phyloP scores from a whole-genome alignment of 306 rosid genomes.

The Cicer arietinum region DNA sequence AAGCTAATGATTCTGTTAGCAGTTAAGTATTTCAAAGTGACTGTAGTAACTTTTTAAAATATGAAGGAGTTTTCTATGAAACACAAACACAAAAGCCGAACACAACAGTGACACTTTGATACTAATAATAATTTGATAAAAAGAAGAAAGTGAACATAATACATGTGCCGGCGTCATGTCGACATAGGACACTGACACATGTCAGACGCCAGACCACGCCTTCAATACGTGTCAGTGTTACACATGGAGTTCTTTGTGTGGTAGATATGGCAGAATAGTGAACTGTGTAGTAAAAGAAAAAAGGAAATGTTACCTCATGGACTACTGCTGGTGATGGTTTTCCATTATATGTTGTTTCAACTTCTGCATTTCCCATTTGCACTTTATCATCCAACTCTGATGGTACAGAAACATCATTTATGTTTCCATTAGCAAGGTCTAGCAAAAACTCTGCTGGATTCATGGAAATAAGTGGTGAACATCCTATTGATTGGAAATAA shows the following conservation, averaged over 20 bases:
- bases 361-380: slow-evolving; percentile 66
- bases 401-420: slow-evolving; percentile 84
- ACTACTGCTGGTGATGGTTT: slow-evolving; percentile 83
- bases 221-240: neutral
- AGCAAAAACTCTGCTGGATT: slow-evolving; percentile 96
- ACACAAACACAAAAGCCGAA: neutral
- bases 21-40: no score
- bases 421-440: slow-evolving; percentile 94
- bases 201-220: neutral
- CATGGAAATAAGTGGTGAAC: slow-evolving; percentile 90
- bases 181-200: no score
- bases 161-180: neutral
- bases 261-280: no score
- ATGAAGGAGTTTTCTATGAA: neutral
- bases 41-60: no score
- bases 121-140: neutral
- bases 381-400: slow-evolving; percentile 91
- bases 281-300: neutral
- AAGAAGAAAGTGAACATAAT: neutral
- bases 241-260: neutral
- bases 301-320: slow-evolving; percentile 73
- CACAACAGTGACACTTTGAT: neutral
- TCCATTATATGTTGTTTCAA: slow-evolving; percentile 58
- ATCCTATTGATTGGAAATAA: slow-evolving; percentile 90
- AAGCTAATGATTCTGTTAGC: no score